Evolutionary conservation across 371 early-diverging fungal species (phyloP).

Genomic region (Cokeromyces recurvatus): DNA sequence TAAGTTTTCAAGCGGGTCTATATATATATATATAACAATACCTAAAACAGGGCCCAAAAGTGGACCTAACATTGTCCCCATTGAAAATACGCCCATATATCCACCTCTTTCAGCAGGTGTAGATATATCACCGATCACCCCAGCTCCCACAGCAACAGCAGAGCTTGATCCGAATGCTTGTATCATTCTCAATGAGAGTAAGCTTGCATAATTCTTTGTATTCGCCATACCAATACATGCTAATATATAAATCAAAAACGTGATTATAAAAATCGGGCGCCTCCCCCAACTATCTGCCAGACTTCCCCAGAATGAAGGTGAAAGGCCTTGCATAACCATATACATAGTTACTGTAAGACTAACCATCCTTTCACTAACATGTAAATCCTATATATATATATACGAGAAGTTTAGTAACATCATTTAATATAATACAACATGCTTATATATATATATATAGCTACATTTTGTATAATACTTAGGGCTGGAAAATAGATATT

Average conservation of each 20-base stretch:
- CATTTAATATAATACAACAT: too few species aligned
- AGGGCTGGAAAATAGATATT: conserved; percentile 19
- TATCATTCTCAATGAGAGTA: conserved; percentile 57
- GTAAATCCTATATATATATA: conserved; percentile 3
- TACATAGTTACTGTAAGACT: conserved; percentile 37
- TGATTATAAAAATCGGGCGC: conserved; percentile 56
- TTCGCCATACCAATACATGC: conserved; percentile 58
- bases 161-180: conserved; percentile 67
- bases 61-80: conserved; percentile 30
- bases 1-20: too few species aligned
- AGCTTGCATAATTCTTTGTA: conserved; percentile 36
- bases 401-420: too few species aligned
- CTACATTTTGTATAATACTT: background rate
- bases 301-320: conserved; percentile 57
- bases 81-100: conserved; percentile 52
- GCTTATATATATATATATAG: background rate
- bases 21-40: too few species aligned
- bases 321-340: conserved; percentile 28
- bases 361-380: conserved; percentile 9
- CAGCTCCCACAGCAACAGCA: conserved; percentile 64
- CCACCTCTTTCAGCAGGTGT: conserved; percentile 59
- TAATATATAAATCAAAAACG: conserved; percentile 54
- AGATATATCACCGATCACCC: conserved; percentile 61
- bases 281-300: conserved; percentile 62
- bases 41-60: conserved; percentile 45